phyloP scores from a whole-genome alignment of 306 rosid species.

The Sophora flavescens region DNA sequence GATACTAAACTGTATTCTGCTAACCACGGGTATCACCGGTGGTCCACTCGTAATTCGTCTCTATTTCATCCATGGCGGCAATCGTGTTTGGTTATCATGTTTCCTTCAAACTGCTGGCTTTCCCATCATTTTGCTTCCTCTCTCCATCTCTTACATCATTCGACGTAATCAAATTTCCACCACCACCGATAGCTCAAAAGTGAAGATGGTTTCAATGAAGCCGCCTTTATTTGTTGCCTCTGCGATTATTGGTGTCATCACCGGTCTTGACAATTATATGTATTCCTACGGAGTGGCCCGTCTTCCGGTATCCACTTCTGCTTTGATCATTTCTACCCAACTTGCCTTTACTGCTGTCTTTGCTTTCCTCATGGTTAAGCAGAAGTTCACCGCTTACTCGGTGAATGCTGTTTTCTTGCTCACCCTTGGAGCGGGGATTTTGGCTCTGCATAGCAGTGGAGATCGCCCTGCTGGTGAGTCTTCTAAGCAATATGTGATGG shows the following conservation, averaged over 20 bases:
- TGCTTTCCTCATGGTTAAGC: constrained; percentile 44
- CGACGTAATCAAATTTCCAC: constrained; percentile 41
- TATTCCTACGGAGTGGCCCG: constrained; percentile 61
- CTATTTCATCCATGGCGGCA: too few relatives aligned
- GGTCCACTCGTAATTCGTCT: constrained; percentile 46
- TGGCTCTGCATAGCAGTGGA: too few relatives aligned
- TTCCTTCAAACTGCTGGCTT: too few relatives aligned
- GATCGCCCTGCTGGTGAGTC: constrained; percentile 19
- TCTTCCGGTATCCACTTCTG: neutral
- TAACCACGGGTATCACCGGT: constrained; percentile 51
- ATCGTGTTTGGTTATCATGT: too few relatives aligned
- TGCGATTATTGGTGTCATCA: constrained; percentile 50
- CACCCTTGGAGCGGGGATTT: too few relatives aligned
- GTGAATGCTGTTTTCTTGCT: too few relatives aligned
- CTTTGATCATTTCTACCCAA: constrained; percentile 57
- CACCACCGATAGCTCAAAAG: neutral
- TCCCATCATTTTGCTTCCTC: constrained; percentile 48
- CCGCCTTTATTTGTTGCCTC: constrained; percentile 48
- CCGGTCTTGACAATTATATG: constrained; percentile 62
- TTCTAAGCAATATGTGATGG: constrained; percentile 47
- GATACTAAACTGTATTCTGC: constrained; percentile 46
- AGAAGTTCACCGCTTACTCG: neutral
- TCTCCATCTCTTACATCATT: constrained; percentile 38
- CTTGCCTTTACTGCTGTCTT: constrained; percentile 63
- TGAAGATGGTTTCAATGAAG: constrained; percentile 41